phyloP scores from a whole-genome alignment of 257 asterid genomes.

The Solanum ossicruentum region DNA sequence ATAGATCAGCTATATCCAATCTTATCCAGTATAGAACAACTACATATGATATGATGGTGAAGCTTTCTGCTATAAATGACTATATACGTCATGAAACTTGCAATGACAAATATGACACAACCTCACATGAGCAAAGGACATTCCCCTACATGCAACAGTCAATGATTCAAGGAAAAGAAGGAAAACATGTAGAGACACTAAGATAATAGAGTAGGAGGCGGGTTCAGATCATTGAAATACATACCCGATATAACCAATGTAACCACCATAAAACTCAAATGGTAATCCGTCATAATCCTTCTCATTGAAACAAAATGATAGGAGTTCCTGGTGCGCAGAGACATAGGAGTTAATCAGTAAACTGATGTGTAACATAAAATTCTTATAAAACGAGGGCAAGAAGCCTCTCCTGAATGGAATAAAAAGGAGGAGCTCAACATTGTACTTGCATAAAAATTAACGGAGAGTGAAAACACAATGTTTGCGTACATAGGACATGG shows the following conservation, averaged over 20 bases:
- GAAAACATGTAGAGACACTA: background rate
- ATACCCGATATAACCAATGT: slow-evolving; percentile 93
- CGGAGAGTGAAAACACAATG: background rate
- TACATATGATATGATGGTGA: background rate
- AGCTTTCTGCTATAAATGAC: background rate
- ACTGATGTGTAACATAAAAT: background rate
- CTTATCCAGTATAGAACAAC: background rate
- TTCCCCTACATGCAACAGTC: background rate
- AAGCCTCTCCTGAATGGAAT: background rate
- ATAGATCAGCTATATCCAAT: background rate
- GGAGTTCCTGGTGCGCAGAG: slow-evolving; percentile 60
- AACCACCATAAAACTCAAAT: slow-evolving; percentile 88
- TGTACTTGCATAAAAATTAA: background rate
- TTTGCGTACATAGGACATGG: background rate
- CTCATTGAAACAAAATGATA: slow-evolving; percentile 56
- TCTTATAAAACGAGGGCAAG: background rate
- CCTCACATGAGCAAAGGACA: background rate
- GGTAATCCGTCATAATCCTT: slow-evolving; percentile 87
- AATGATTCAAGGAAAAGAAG: background rate
- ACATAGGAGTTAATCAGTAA: background rate
- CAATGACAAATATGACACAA: background rate
- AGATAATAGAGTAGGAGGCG: background rate
- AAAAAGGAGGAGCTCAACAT: background rate
- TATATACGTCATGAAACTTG: background rate
- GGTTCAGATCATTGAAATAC: background rate